These are phyloP conservation scores for Sporothrix mexicana DNA, from an alignment of 2,329 filamentous ascomycete species.

Conservation along the genomic window DNA sequence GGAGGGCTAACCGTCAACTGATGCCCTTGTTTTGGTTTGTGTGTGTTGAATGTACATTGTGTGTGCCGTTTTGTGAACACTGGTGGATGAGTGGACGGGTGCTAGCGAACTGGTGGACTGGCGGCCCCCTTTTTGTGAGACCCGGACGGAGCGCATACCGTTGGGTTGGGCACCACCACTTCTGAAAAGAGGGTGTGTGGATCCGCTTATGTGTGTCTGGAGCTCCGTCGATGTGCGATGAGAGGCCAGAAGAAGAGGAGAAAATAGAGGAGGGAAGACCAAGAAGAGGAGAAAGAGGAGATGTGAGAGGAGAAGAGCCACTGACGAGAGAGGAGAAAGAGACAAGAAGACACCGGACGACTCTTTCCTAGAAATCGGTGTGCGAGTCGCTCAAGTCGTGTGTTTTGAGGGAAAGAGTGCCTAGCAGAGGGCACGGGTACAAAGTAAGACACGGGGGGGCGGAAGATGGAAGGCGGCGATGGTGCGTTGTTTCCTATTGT, in stretches of 20 bases:
- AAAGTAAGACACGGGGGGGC: constrained; percentile 11
- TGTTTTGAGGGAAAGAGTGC: constrained; percentile 6
- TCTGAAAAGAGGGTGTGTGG: constrained; percentile 24
- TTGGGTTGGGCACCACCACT: constrained; percentile 33
- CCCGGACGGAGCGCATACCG: constrained; percentile 26
- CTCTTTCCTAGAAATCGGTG: constrained; percentile 15
- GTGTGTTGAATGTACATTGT: neutral
- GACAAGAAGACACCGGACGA: neutral
- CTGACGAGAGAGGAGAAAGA: neutral
- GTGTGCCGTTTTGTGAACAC: neutral
- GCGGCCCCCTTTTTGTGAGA: constrained; percentile 27
- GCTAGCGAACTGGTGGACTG: neutral
- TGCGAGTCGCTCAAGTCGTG: constrained; percentile 6
- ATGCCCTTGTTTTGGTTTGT: neutral
- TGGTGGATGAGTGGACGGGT: neutral
- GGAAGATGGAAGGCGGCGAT: neutral
- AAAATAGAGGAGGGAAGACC: neutral
- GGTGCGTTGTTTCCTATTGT: neutral
- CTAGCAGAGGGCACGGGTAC: constrained; percentile 10
- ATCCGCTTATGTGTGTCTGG: neutral
- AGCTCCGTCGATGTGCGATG: constrained; percentile 3
- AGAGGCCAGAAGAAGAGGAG: neutral
- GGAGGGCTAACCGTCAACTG: neutral
- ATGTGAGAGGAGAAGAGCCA: neutral
- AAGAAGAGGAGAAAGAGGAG: constrained; percentile 9